Evolutionary conservation across 352 stramenopile species (phyloP).

Genomic region (Globisporangium viniferum): DNA sequence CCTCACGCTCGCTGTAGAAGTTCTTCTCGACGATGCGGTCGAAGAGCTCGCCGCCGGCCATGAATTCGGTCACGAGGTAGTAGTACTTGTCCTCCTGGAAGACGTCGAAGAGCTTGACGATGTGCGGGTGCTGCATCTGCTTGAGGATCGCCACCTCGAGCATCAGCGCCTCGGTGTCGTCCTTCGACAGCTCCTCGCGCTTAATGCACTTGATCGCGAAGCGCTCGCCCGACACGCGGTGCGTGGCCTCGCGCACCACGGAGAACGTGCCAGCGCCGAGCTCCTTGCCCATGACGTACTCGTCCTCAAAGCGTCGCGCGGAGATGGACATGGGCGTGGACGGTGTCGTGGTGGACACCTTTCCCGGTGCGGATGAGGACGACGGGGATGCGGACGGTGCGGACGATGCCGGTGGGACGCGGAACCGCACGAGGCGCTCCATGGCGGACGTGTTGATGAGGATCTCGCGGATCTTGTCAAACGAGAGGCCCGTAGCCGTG

Average conservation of each 20-base stretch:
- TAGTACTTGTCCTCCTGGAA: slow-evolving; percentile 91
- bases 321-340: slow-evolving; percentile 3
- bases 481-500: slow-evolving; percentile 37
- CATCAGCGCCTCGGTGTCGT: slow-evolving; percentile 72
- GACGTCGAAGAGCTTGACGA: slow-evolving; percentile 89
- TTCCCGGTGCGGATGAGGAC: neutral
- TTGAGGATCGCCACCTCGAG: slow-evolving; percentile 75
- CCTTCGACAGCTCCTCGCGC: slow-evolving; percentile 36
- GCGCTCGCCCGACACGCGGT: slow-evolving; percentile 35
- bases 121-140: slow-evolving; percentile 86
- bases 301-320: slow-evolving; percentile 45
- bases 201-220: slow-evolving; percentile 72
- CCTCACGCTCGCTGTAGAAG: slow-evolving; percentile 82
- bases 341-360: neutral
- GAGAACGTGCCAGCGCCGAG: slow-evolving; percentile 63
- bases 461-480: slow-evolving; percentile 70
- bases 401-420: slow-evolving; percentile 41
- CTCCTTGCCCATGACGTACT: slow-evolving; percentile 57
- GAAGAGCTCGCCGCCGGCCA: slow-evolving; percentile 85
- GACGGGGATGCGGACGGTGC: neutral
- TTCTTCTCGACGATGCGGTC: slow-evolving; percentile 88
- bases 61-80: slow-evolving; percentile 98
- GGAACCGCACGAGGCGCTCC: slow-evolving; percentile 62
- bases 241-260: slow-evolving; percentile 46
- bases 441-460: slow-evolving; percentile 57